These are phyloP conservation scores for Bullera alba DNA, from an alignment of 768 basidiomycete genomes.

Conservation along the genomic window DNA sequence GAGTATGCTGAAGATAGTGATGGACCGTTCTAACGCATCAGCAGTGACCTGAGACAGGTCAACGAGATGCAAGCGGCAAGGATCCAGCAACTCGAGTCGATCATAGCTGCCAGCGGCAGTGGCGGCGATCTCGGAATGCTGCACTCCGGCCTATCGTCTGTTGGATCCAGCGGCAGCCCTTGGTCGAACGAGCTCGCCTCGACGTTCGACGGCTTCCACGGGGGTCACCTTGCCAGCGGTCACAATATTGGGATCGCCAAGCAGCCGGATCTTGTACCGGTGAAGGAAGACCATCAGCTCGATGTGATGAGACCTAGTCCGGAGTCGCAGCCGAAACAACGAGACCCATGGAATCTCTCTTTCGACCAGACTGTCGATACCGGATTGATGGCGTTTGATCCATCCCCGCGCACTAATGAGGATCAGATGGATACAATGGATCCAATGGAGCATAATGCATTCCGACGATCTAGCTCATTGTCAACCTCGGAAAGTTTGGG, in stretches of 20 bases:
- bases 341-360: conserved; percentile 3
- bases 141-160: background rate
- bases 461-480: conserved; percentile 16
- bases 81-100: conserved; percentile 29
- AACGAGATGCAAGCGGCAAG: conserved; percentile 20
- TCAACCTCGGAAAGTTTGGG: conserved; percentile 6
- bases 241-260: background rate
- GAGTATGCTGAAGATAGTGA: conserved; percentile 2
- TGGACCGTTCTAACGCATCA: background rate
- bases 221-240: no score
- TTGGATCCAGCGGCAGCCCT: background rate
- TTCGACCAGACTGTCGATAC: conserved; percentile 2
- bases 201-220: no score
- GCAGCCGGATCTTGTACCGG: background rate
- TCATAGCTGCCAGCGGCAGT: conserved; percentile 7
- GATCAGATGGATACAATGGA: no score
- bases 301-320: conserved; percentile 29
- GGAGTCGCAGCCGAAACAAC: conserved; percentile 17
- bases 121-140: background rate
- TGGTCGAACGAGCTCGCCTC: conserved; percentile 4
- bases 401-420: conserved; percentile 11
- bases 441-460: no score
- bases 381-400: conserved; percentile 16
- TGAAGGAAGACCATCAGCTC: conserved; percentile 9
- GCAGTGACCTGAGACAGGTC: conserved; percentile 26